Evolutionary conservation across 2,329 filamentous ascomycete species (phyloP).

Genomic region (Knufia fluminis): DNA sequence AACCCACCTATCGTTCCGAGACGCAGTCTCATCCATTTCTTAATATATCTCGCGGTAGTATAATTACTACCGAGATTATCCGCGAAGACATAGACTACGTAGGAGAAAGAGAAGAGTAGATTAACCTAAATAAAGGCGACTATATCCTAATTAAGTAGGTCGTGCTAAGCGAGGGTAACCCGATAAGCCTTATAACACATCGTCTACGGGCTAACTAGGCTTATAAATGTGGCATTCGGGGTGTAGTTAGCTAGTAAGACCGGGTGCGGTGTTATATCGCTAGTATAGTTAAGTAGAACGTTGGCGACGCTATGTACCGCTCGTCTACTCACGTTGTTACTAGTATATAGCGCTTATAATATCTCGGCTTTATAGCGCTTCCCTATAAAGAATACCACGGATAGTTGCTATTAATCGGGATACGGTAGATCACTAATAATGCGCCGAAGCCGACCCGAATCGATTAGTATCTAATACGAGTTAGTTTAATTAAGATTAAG

Average conservation of each 20-base stretch:
- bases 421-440: not conserved
- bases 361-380: slow-evolving; percentile 10
- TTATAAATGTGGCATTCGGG: not conserved
- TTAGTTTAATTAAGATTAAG: not conserved
- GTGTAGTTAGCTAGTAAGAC: slow-evolving; percentile 13
- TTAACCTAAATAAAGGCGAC: slow-evolving; percentile 4
- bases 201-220: not conserved
- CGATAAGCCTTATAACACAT: slow-evolving; percentile 4
- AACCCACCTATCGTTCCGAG: not conserved
- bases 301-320: slow-evolving; percentile 5
- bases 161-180: not conserved
- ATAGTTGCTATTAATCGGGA: not conserved
- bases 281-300: slow-evolving; percentile 1
- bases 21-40: slow-evolving; percentile 2
- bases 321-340: slow-evolving; percentile 12
- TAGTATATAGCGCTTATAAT: slow-evolving; percentile 10
- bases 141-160: not conserved
- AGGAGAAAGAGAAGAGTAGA: slow-evolving; percentile 4
- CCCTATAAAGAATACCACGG: slow-evolving; percentile 13
- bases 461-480: not conserved
- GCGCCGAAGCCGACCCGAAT: not conserved
- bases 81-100: slow-evolving; percentile 10
- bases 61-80: slow-evolving; percentile 6
- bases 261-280: slow-evolving; percentile 9
- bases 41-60: not conserved